Evolutionary conservation across 106 monocot genomes (phyloP), one percentile per base, ranked within the genome.

Genomic region (Gastrodia elata): DNA sequence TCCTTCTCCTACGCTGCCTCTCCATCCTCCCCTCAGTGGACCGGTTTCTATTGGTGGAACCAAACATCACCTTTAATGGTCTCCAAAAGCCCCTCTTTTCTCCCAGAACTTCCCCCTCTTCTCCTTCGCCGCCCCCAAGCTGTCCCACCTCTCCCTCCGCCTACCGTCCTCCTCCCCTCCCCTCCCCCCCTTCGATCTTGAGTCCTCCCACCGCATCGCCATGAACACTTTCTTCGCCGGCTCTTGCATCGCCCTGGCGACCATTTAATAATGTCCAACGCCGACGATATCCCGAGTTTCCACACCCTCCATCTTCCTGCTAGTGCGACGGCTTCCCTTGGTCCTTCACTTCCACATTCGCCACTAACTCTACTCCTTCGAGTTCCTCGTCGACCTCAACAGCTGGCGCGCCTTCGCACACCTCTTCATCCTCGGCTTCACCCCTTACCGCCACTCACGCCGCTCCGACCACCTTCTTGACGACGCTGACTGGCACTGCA

Each of bases 401-500:
- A 96, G 92, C 65, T 96, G 95, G 95, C 64, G 95, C 0, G 89
- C 92, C 1, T 76, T 86, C 1, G 85, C 85, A 0, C 89, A 92
- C 28, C 2, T 91, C 8, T 85, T 76, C 49, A 36, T 64, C 11
- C 39, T 37, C 5, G 52, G 22, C 20, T 18, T 37, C 8, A 94
- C 91, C 5, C 32, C 42, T 75, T 94, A 94, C 48, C 68, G 80
- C 22, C 94, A 95, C 65, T 91, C 91, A 0, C 76, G 94, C 11
- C 89, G 85, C 70, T 80, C 76, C 1, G 82, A 95, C 32, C 38
- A 82, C 13, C 74, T 95, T 10, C 43, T 95, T n/a, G 81, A 89
- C 0, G 91, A 94, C 76, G 88, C 91, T 2, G 94, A 91, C 0
- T 94, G 94, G 94, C 94, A 94, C 37, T 94, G 94, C 52, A 94